Percentiles rank a stretch among this genome's conserved stretches.
phyloP scores from a whole-genome alignment of 2,329 filamentous ascomycete species.

The Ophiocordyceps camponoti-rufipedis region DNA sequence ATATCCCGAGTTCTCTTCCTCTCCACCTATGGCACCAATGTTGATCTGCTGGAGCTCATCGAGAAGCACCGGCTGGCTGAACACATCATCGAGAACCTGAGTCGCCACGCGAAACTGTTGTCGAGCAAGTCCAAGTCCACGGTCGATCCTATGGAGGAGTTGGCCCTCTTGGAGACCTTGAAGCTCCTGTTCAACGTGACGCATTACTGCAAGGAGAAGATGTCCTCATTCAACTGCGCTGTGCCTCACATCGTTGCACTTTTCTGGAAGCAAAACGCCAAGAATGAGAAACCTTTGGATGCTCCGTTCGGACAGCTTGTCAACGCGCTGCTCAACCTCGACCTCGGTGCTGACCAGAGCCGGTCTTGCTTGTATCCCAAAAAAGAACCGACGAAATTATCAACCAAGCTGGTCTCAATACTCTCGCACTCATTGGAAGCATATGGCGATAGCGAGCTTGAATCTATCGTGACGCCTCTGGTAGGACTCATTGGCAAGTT shows the following conservation, averaged over 20 bases:
- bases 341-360: constrained; percentile 38
- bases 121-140: constrained; percentile 12
- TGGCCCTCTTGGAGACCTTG: constrained; percentile 68
- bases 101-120: constrained; percentile 41
- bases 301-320: constrained; percentile 53
- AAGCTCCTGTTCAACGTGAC: constrained; percentile 84
- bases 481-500: constrained; percentile 55
- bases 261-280: constrained; percentile 38
- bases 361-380: constrained; percentile 47
- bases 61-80: constrained; percentile 23
- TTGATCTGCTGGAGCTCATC: constrained; percentile 28
- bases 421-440: constrained; percentile 45
- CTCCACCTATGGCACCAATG: constrained; percentile 29
- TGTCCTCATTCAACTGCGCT: constrained; percentile 43
- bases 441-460: constrained; percentile 53
- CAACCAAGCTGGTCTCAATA: constrained; percentile 49
- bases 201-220: constrained; percentile 48
- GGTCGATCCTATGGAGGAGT: constrained; percentile 46
- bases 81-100: constrained; percentile 50
- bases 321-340: constrained; percentile 66
- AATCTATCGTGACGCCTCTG: constrained; percentile 51
- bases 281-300: constrained; percentile 49
- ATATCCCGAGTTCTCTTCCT: constrained; percentile 26
- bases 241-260: constrained; percentile 55
- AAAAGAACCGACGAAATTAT: constrained; percentile 36